Base-by-base conservation (phyloP, 2,329 filamentous ascomycete genomes). In the Neofusicoccum umdonicola region DNA sequence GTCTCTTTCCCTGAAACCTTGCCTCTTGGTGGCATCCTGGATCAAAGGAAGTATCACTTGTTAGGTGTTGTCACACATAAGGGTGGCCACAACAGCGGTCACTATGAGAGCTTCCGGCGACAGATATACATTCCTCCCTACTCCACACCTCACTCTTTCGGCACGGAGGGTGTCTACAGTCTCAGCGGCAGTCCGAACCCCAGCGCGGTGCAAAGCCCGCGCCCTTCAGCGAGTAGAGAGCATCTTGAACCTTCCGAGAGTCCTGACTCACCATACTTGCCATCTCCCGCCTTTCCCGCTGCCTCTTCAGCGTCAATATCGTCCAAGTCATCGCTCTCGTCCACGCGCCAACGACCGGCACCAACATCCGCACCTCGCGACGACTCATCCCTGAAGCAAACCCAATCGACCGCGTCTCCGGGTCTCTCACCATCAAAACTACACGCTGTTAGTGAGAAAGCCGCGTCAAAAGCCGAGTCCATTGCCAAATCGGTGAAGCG, bases 21-120 rank as follows among this genome's bases (percentile, higher is more conserved):
- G 2, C 87, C 91, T 0, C 81, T 99, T 3, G 95, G 95, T 1
- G 88, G 92, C 0, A 81, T 98, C 27, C 79, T 95, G 48, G 85
- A 90, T 64, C 88, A 90, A 72, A 90, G 88, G 68, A 90, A 86
- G 73, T 99, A 97, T 78, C 92, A 89, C 71, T 83, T 99, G 4
- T 84, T 96, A 0, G 92, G 90, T 12, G 87, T 96, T 41, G 92
- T 99, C 41, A 96, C 92, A 22, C 95, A 99, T 75, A 96, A 96
- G 72, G 95, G 95, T 42, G 96, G 91, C 67, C 95, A 99, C 75
- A 90, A 97, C 73, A 97, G 93, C 71, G 95, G 95, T 0, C 95
- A 99, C 74, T 99, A 99, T 79, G 95, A 99, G 76, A 94, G 93
- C 0, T 98, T 98, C 77, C 86, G 95, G 39, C 87, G 95, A 42